A percentile compares a stretch with the other conserved stretches of the same genome.
Evolutionary conservation across 1,284 basidiomycete genomes (phyloP).

Genomic region (Ganoderma lucidum): DNA sequence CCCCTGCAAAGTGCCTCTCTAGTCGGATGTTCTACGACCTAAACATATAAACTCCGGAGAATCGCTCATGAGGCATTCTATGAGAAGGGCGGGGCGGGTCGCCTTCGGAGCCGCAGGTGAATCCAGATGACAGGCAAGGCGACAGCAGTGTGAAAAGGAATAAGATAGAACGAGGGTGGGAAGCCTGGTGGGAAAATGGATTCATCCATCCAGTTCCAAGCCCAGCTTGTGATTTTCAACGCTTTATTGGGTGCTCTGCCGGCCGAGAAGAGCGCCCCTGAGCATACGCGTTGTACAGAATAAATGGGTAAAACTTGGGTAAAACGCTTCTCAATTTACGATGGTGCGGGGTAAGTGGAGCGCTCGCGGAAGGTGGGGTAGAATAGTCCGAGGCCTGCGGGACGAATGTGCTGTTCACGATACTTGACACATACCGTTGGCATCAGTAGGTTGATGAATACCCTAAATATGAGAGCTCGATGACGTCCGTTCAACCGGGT

Average conservation of each 20-base stretch:
- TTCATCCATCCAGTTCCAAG: conserved; percentile 1
- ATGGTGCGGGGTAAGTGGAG: conserved; percentile 13
- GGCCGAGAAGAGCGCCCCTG: conserved; percentile 3
- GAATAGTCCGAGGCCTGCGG: conserved; percentile 1
- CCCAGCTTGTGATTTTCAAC: background rate
- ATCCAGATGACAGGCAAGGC: conserved; percentile 19
- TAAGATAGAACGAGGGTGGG: conserved; percentile 14
- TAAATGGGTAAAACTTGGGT: too few relatives aligned
- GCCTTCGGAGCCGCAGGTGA: conserved; percentile 30
- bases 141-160: conserved; percentile 1
- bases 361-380: conserved; percentile 1
- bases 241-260: background rate
- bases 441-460: background rate
- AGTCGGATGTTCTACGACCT: conserved; percentile 1
- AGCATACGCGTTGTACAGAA: too few relatives aligned
- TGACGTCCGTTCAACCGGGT: background rate
- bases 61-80: background rate
- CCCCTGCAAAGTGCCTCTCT: background rate
- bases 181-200: conserved; percentile 7
- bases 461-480: background rate
- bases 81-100: conserved; percentile 23
- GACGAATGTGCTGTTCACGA: background rate
- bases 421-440: background rate
- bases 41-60: background rate
- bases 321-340: background rate